Evolutionary conservation across 129 eudicot species (phyloP).

Genomic region (Artemisia tridentata): DNA sequence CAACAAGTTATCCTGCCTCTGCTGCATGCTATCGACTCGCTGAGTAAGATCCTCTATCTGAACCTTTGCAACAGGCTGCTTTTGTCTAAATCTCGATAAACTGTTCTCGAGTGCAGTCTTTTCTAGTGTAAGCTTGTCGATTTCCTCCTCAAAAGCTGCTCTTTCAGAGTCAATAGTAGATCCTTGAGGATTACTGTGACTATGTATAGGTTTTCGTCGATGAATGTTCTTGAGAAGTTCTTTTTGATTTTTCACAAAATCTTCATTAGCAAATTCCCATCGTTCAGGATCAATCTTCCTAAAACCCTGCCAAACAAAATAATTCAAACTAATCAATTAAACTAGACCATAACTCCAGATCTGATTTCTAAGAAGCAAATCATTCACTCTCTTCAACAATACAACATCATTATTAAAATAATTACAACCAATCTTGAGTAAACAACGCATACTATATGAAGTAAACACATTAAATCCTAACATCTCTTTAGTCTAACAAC

Average conservation of each 20-base stretch:
- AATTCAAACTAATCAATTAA: neutral
- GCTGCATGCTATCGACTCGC: constrained; percentile 1
- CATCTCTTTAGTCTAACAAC: too few relatives aligned
- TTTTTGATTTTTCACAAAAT: constrained; percentile 16
- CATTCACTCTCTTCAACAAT: neutral
- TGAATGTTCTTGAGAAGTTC: neutral
- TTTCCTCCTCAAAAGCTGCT: constrained; percentile 17
- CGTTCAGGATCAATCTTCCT: constrained; percentile 20
- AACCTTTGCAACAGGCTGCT: constrained; percentile 9
- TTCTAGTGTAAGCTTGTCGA: constrained; percentile 5
- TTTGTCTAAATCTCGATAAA: neutral
- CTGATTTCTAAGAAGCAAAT: neutral
- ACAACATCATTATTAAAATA: neutral
- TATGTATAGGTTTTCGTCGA: constrained; percentile 8
- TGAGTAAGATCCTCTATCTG: neutral
- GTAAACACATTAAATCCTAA: neutral
- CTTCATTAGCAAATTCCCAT: constrained; percentile 18
- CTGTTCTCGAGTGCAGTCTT: constrained; percentile 5
- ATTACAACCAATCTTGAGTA: too few relatives aligned
- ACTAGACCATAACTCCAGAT: neutral
- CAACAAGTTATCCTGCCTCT: constrained; percentile 12
- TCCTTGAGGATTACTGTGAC: constrained; percentile 21
- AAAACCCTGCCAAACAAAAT: constrained; percentile 12
- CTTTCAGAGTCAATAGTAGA: constrained; percentile 4
- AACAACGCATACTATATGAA: neutral